These are phyloP conservation scores for Schizophyllum commune DNA, from an alignment of 1,284 basidiomycete species.

Conservation along the genomic window DNA sequence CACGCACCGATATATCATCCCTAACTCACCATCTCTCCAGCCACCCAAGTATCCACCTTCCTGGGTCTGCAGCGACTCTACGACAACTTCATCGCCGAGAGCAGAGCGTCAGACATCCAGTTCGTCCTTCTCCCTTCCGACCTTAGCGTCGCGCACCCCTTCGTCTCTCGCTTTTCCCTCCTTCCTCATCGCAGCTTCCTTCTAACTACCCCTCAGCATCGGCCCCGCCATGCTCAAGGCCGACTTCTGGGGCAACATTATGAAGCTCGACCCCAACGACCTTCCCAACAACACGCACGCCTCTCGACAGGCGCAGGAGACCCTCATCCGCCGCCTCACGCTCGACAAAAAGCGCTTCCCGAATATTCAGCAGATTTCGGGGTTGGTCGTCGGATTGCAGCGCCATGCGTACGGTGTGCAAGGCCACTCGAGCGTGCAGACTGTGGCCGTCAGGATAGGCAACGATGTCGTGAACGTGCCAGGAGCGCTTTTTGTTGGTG, in stretches of 20 bases:
- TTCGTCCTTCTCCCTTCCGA: not conserved
- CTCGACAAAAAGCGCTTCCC: conserved; percentile 10
- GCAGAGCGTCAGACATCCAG: conserved; percentile 4
- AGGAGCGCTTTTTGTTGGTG: conserved; percentile 14
- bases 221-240: too few species aligned
- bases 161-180: too few species aligned
- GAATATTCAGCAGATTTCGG: conserved; percentile 11
- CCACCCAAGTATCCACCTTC: not conserved
- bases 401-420: conserved; percentile 5
- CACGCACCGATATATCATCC: not conserved
- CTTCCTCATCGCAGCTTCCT: too few species aligned
- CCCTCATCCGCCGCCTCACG: conserved; percentile 7
- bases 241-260: too few species aligned
- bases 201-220: too few species aligned
- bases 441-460: conserved; percentile 10
- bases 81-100: conserved; percentile 17
- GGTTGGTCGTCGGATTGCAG: conserved; percentile 10
- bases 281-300: not conserved
- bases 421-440: conserved; percentile 6
- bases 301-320: too few species aligned
- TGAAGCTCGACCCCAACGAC: not conserved
- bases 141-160: too few species aligned
- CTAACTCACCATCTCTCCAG: not conserved
- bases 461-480: conserved; percentile 6
- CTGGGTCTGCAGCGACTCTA: conserved; percentile 10